Conservation (phyloP, 129 eudicot species). For the carrot (Daucus carota) region DH1_v3.0 NC_030387.2:32437501-32438000, state of each 20-base stretch:
- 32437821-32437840: background rate
- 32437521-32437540: conserved; percentile 19
- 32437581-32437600: conserved; percentile 22
- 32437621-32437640: conserved; percentile 14
- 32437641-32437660: conserved; percentile 25
- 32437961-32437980: background rate
- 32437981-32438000: background rate
- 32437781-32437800: conserved; percentile 23
- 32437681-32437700: conserved; percentile 15
- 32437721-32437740: conserved; percentile 20
- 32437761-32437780: conserved; percentile 18
- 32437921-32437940: background rate
- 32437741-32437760: conserved; percentile 20
- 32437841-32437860: background rate
- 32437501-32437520: conserved; percentile 19
- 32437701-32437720: conserved; percentile 12
- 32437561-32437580: conserved; percentile 34
- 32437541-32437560: conserved; percentile 29
- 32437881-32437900: background rate
- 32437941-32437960: background rate
- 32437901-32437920: background rate
- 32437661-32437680: conserved; percentile 3
- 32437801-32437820: background rate
- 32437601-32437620: conserved; percentile 9
- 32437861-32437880: background rate